phyloP scores from a whole-genome alignment of 768 basidiomycete species.

The Agaricus bisporus region DNA sequence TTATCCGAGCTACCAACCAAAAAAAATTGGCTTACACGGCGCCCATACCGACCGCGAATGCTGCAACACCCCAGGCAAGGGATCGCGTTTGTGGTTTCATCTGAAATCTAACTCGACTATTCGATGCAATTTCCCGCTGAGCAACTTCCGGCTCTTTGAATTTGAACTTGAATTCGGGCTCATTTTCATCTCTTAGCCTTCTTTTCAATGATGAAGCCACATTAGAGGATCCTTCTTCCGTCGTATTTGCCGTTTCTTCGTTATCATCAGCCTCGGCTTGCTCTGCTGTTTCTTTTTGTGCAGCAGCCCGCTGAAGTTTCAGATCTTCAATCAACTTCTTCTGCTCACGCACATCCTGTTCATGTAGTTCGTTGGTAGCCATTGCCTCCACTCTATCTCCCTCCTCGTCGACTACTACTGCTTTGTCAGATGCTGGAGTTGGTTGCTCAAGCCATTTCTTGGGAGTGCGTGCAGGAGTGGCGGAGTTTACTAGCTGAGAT shows the following conservation, averaged over 20 bases:
- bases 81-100: constrained; percentile 67
- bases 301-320: constrained; percentile 53
- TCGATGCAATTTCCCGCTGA: constrained; percentile 47
- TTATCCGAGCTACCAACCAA: neutral
- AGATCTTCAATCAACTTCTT: constrained; percentile 68
- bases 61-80: constrained; percentile 77
- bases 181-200: constrained; percentile 51
- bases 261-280: constrained; percentile 16
- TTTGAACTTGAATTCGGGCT: constrained; percentile 47
- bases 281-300: constrained; percentile 1
- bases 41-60: constrained; percentile 78
- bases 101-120: constrained; percentile 54
- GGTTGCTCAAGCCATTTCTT: constrained; percentile 29
- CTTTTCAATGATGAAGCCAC: constrained; percentile 23
- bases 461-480: constrained; percentile 19
- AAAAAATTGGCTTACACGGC: constrained; percentile 58
- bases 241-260: constrained; percentile 20
- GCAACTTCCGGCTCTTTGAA: constrained; percentile 65
- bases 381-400: constrained; percentile 48
- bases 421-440: constrained; percentile 44
- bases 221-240: constrained; percentile 31
- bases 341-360: constrained; percentile 73
- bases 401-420: constrained; percentile 57
- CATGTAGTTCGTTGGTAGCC: constrained; percentile 54
- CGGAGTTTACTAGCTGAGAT: constrained; percentile 8